Base-by-base conservation (phyloP, 139 green algal species). In the Micromonas pusilla region DNA sequence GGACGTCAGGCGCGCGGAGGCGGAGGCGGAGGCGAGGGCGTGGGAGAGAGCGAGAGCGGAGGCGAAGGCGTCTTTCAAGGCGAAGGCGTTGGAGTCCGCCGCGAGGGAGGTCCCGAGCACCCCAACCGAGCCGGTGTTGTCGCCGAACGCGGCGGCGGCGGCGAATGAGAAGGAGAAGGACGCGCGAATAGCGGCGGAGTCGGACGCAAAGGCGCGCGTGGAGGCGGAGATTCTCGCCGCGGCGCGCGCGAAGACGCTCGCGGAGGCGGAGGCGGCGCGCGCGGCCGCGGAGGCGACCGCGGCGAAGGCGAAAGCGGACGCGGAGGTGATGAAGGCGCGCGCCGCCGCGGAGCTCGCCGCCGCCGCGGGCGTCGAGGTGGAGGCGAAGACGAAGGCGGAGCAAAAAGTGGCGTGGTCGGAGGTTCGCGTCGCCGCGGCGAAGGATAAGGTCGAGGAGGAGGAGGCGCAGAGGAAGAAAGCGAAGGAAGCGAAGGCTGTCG, bases 161-260 rank as follows among this genome's bases (percentile, higher is more conserved):
- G n/a, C 23, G n/a, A 65, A 65, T 65, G 19, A 52, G 1, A 72
- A 72, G 30, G 66, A 72, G 26, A 72, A 72, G 25, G 33, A 72
- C 25, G 30, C 31, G 66, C 25, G 33, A 33, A 70, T 23, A 28
- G 26, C 33, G 36, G 23, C 25, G 66, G 23, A 30, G 33, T 13
- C 66, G 66, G 32, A 53, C 9, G 66, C 30, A 53, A n/a, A 65
- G 23, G 26, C 54, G 54, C 26, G 23, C 23, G 23, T 25, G 54
- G 26, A 25, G 23, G 54, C 54, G 54, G 26, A 23, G 54, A 23
- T 25, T 65, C 26, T 25, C 23, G 26, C 23, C 54, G 26, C 54
- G 54, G 26, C n/a, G 54, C n/a, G 26, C 1, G 54, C 54, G 2
- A 25, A 65, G 54, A 65, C 3, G 54, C 23, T 31, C 1, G 26